These are phyloP conservation scores for Colletotrichum sp. DNA, from an alignment of 2,329 filamentous ascomycete species.

Conservation along the genomic window DNA sequence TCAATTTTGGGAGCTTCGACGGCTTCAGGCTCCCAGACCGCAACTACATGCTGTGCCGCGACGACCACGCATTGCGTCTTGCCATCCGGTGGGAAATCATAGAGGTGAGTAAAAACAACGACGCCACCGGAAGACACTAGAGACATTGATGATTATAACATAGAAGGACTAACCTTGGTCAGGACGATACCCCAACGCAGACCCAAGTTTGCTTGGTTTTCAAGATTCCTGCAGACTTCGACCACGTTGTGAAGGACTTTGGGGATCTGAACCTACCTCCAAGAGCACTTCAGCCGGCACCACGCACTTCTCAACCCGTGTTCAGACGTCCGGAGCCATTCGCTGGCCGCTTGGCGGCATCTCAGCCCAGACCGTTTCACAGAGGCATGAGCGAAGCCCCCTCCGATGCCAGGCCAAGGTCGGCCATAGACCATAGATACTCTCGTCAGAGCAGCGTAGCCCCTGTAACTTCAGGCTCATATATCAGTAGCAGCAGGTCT, in stretches of 20 bases:
- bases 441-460: not conserved
- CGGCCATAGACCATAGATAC: not conserved
- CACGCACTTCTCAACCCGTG: not conserved
- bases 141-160: not conserved
- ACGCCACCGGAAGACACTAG: not conserved
- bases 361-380: not conserved
- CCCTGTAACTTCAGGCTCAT: not conserved
- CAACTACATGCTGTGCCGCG: not conserved
- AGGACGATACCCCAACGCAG: not conserved
- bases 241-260: not conserved
- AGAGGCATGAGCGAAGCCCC: not conserved
- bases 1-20: not conserved
- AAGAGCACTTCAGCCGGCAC: not conserved
- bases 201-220: not conserved
- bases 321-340: not conserved
- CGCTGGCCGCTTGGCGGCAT: not conserved
- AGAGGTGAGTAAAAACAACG: not conserved
- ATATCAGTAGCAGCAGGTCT: not conserved
- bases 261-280: not conserved
- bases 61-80: not conserved
- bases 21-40: not conserved
- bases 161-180: not conserved
- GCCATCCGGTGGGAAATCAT: not conserved
- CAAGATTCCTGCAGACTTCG: not conserved
- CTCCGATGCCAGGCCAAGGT: not conserved